Evolutionary conservation across 2,329 filamentous ascomycete genomes (phyloP).

Genomic region (Dactylellina cionopaga): DNA sequence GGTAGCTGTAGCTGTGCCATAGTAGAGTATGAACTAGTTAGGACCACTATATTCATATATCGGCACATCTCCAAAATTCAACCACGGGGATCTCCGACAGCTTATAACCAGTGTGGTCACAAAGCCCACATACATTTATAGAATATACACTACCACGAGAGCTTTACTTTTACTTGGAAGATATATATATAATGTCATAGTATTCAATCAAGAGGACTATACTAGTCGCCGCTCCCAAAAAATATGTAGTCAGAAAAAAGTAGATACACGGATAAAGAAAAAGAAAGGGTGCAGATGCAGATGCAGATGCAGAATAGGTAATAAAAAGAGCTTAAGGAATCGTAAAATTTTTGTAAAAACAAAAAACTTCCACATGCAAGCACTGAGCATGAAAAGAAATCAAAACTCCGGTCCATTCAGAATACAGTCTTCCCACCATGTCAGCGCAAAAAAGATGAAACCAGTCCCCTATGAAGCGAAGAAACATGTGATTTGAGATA

Average conservation of each 20-base stretch:
- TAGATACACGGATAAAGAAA: slow-evolving; percentile 12
- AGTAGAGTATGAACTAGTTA: too few species aligned
- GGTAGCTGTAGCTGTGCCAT: too few species aligned
- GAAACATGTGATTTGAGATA: background rate
- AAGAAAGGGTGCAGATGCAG: slow-evolving; percentile 1
- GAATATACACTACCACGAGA: background rate
- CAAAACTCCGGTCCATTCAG: slow-evolving; percentile 31
- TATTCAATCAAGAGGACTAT: background rate
- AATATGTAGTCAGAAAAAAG: slow-evolving; percentile 19
- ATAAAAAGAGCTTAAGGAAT: slow-evolving; percentile 10
- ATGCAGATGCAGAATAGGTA: slow-evolving; percentile 7
- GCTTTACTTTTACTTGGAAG: background rate
- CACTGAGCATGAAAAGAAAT: too few species aligned
- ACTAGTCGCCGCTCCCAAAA: slow-evolving; percentile 39
- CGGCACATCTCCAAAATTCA: too few species aligned
- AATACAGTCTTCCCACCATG: slow-evolving; percentile 43
- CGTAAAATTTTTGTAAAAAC: slow-evolving; percentile 13
- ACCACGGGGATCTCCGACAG: too few species aligned
- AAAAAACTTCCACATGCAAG: slow-evolving; percentile 44
- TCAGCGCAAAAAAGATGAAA: slow-evolving; percentile 5
- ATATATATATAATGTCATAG: background rate
- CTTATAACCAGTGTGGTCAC: too few species aligned
- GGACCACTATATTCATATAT: too few species aligned
- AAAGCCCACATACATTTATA: too few species aligned
- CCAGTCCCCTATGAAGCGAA: background rate